Evolutionary conservation across 371 early-diverging fungal species (phyloP).

Genomic region (Parasitella parasitica): DNA sequence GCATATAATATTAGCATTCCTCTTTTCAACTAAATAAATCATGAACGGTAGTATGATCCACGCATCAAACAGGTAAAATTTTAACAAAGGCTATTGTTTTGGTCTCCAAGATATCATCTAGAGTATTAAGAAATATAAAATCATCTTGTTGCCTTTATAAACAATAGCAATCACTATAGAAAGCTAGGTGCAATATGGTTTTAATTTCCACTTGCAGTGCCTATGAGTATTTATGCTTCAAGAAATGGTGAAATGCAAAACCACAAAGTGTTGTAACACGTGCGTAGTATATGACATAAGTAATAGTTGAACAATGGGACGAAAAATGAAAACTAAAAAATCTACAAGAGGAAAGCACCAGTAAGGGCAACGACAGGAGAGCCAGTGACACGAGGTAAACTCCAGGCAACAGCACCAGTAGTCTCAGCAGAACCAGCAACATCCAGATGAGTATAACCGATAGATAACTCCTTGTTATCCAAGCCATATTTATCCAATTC

Average conservation of each 20-base stretch:
- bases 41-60: too few relatives aligned
- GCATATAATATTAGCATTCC: conserved; percentile 33
- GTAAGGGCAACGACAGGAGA: conserved; percentile 78
- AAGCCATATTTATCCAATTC: conserved; percentile 78
- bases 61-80: too few relatives aligned
- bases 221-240: neutral
- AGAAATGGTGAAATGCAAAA: too few relatives aligned
- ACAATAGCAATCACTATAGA: too few relatives aligned
- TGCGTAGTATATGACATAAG: too few relatives aligned
- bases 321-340: neutral
- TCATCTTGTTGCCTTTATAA: too few relatives aligned
- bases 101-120: too few relatives aligned
- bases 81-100: too few relatives aligned
- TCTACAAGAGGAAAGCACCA: conserved; percentile 56
- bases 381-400: conserved; percentile 73
- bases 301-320: neutral
- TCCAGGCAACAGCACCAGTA: conserved; percentile 58
- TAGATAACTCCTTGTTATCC: conserved; percentile 53
- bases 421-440: conserved; percentile 84
- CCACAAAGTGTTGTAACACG: too few relatives aligned
- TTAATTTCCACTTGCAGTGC: too few relatives aligned
- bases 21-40: conserved; percentile 37
- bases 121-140: too few relatives aligned
- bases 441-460: conserved; percentile 86
- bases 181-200: too few relatives aligned